Percentiles rank a stretch among this genome's conserved stretches.
Evolutionary conservation across 2,329 filamentous ascomycete genomes (phyloP).

Genomic region (Sphaerostilbella broomeana): DNA sequence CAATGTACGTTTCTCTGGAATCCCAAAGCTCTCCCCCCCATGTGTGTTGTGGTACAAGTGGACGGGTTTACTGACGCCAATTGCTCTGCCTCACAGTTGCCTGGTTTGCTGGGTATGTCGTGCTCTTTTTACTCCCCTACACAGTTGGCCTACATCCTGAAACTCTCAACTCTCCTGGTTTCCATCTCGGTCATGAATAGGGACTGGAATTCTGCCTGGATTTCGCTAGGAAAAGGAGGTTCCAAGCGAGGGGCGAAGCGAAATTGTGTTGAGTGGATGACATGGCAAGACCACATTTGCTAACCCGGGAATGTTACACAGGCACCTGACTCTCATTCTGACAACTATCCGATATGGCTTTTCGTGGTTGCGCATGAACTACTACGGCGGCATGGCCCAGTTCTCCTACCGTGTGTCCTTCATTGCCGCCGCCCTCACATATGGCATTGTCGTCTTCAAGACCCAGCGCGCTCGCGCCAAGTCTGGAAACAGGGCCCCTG

Average conservation of each 20-base stretch:
- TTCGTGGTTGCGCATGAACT: constrained; percentile 87
- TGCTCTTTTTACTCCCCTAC: no score
- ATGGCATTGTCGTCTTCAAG: constrained; percentile 99
- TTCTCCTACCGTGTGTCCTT: constrained; percentile 90
- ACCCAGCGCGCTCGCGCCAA: constrained; percentile 80
- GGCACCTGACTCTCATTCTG: constrained; percentile 80
- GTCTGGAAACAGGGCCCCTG: constrained; percentile 56
- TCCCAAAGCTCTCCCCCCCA: background rate
- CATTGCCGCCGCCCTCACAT: constrained; percentile 80
- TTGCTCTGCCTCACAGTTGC: constrained; percentile 46
- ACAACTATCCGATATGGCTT: constrained; percentile 75
- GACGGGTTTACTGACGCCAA: constrained; percentile 28
- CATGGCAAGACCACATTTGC: constrained; percentile 5
- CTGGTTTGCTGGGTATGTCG: constrained; percentile 79
- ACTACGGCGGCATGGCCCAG: constrained; percentile 66
- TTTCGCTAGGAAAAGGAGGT: background rate
- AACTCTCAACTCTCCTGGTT: no score
- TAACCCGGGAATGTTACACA: constrained; percentile 32
- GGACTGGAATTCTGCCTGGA: background rate
- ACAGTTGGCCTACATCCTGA: background rate
- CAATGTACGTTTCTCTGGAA: constrained; percentile 62
- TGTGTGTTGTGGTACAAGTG: background rate
- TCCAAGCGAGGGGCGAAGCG: background rate
- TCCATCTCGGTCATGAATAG: no score
- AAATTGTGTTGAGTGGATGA: background rate